Percentiles rank a stretch among this genome's conserved stretches.
phyloP scores from a whole-genome alignment of 1,284 basidiomycete species.

The Ustilago lituana region DNA sequence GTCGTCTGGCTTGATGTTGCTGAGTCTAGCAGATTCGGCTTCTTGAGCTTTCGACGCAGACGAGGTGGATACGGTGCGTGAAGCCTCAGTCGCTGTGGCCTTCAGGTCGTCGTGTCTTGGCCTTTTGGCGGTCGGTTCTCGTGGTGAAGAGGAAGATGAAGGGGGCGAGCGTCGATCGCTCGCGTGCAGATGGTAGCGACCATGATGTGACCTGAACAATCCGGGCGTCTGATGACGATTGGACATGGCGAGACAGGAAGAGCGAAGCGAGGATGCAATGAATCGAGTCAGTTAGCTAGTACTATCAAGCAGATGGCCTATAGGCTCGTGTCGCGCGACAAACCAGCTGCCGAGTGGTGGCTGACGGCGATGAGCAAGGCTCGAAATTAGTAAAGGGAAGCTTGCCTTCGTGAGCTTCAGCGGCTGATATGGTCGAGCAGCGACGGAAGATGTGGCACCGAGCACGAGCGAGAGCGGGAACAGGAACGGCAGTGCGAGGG shows the following conservation, averaged over 20 bases:
- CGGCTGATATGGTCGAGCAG: background rate
- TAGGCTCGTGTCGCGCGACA: background rate
- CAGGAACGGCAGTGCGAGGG: background rate
- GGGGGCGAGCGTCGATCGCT: conserved; percentile 7
- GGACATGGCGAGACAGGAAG: conserved; percentile 12
- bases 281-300: conserved; percentile 18
- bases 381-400: conserved; percentile 14
- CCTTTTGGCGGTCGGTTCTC: conserved; percentile 18
- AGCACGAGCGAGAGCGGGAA: conserved; percentile 1
- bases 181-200: background rate
- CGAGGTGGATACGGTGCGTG: background rate
- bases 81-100: background rate
- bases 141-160: conserved; percentile 1
- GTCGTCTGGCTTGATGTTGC: background rate
- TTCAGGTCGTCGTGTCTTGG: conserved; percentile 1
- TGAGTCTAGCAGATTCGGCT: background rate
- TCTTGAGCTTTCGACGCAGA: background rate
- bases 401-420: conserved; percentile 20
- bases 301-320: background rate
- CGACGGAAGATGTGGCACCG: conserved; percentile 12
- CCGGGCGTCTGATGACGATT: conserved; percentile 11
- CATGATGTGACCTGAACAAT: conserved; percentile 8
- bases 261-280: conserved; percentile 3
- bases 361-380: background rate
- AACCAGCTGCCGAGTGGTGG: background rate